Base-by-base conservation (phyloP, 345 rosid genomes). In the Melastoma malabathricum region DNA sequence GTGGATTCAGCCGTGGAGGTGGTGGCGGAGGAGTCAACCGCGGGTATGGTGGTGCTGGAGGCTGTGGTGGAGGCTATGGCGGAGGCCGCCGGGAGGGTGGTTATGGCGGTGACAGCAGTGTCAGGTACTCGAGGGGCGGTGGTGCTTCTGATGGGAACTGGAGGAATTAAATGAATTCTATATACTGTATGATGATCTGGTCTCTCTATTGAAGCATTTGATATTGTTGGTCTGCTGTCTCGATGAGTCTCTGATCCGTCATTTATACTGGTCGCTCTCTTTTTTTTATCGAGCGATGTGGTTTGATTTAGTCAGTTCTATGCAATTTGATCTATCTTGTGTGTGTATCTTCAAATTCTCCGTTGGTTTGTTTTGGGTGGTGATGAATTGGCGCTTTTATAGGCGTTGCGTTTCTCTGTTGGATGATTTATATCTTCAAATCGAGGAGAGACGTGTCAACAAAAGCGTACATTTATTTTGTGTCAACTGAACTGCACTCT, bases 21-120 rank as follows among this genome's bases (percentile, higher is more conserved):
- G 80, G 76, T 0, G 76, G 89, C 10, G 76, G 79, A 22, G 25
- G 68, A 0, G 68, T 76, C 0, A 72, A 84, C 7, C 66, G 78
- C 5, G 69, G 81, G 0, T 59, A 68, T 0, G 77, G 80, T 0
- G 65, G 67, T 0, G 57, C 68, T 0, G 70, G 81, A 0, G 55
- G 58, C 14, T 46, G 51, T 2, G 59, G 61, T 0, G 62, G 65
- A 0, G 81, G 82, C 0, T 74, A 72, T 0, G 79, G 81, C 0
- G 71, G 70, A 0, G 58, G 72, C 19, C 62, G 69, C 41, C 75
- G 71, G 0, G 66, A 75, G 0, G 72, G 77, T 0, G 55, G 69
- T 44, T 74, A 72, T 1, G 67, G 77, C 0, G 72, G 78, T 0
- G 55, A 43, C 1, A 44, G 55, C 4, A 44, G 55, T 3, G 18